Percentiles rank a stretch among this genome's conserved stretches.
phyloP scores from a whole-genome alignment of 2,329 filamentous ascomycete species.

The Intubia oerlemansii region DNA sequence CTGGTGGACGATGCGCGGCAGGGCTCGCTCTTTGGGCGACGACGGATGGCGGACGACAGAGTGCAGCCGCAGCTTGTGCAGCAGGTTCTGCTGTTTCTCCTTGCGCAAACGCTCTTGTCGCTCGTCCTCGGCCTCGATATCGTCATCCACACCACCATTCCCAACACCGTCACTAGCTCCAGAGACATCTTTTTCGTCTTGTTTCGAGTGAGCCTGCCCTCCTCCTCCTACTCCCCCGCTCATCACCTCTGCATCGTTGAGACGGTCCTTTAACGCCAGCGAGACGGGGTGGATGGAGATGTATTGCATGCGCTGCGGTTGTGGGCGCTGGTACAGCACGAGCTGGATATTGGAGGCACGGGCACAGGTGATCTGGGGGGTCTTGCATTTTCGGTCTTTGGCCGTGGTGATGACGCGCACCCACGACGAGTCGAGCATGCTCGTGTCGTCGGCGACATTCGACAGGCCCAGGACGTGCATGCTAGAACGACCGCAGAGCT shows the following conservation, averaged over 20 bases:
- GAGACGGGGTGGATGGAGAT: conserved; percentile 80
- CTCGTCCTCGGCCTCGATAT: conserved; percentile 53
- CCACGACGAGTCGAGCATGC: conserved; percentile 38
- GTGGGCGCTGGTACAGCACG: conserved; percentile 58
- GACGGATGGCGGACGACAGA: conserved; percentile 57
- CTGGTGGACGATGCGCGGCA: conserved; percentile 71
- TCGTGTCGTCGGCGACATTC: conserved; percentile 31
- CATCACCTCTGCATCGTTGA: too few species aligned
- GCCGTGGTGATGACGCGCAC: conserved; percentile 38
- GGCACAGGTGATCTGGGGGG: conserved; percentile 56
- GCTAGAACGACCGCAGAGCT: conserved; percentile 60
- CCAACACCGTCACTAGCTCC: too few species aligned
- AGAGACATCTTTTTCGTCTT: too few species aligned
- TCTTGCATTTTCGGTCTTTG: conserved; percentile 18
- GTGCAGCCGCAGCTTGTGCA: conserved; percentile 76
- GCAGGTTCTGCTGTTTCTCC: conserved; percentile 40
- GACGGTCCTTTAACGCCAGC: conserved; percentile 61
- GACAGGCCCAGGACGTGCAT: conserved; percentile 74
- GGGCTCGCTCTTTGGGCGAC: conserved; percentile 62
- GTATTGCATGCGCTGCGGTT: conserved; percentile 84
- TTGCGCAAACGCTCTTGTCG: conserved; percentile 35
- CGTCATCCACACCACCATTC: conserved; percentile 13
- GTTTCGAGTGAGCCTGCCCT: too few species aligned
- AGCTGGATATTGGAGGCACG: conserved; percentile 60
- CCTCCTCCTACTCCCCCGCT: too few species aligned